These are phyloP conservation scores for Sisymbrium altissimum DNA, from an alignment of 345 rosid species.

Conservation along the genomic window DNA sequence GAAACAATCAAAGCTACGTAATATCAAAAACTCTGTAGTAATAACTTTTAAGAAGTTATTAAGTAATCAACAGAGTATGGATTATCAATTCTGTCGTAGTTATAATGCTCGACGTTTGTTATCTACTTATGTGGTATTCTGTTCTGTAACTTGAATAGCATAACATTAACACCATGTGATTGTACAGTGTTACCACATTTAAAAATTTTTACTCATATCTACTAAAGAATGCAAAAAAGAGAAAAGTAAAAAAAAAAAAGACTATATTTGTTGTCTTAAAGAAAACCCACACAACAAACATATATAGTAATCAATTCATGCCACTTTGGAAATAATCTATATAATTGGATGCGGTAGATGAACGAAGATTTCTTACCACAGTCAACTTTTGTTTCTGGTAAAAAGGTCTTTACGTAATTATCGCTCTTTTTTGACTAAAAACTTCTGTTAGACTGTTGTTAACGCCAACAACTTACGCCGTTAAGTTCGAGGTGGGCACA, in stretches of 20 bases:
- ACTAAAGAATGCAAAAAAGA: not conserved
- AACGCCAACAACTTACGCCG: constrained; percentile 35
- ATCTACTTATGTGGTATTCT: not conserved
- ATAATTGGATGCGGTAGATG: too few species aligned
- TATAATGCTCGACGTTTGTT: not conserved
- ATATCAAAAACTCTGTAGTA: too few species aligned
- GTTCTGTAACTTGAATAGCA: not conserved
- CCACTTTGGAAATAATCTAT: not conserved
- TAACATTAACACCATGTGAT: not conserved
- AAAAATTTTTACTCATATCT: not conserved
- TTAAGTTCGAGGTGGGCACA: constrained; percentile 29
- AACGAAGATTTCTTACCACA: too few species aligned
- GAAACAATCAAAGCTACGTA: too few species aligned
- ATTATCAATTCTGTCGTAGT: not conserved
- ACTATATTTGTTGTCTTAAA: not conserved
- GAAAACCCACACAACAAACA: not conserved
- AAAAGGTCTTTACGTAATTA: not conserved
- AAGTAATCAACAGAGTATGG: not conserved
- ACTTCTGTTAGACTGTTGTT: not conserved
- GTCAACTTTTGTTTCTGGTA: not conserved
- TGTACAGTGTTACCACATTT: not conserved
- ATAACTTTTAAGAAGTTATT: not conserved
- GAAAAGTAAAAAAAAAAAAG: too few species aligned
- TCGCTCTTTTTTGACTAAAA: not conserved
- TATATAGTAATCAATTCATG: too few species aligned